Evolutionary conservation across 2,329 filamentous ascomycete genomes (phyloP).

Genomic region (Fusarium albosuccineum): DNA sequence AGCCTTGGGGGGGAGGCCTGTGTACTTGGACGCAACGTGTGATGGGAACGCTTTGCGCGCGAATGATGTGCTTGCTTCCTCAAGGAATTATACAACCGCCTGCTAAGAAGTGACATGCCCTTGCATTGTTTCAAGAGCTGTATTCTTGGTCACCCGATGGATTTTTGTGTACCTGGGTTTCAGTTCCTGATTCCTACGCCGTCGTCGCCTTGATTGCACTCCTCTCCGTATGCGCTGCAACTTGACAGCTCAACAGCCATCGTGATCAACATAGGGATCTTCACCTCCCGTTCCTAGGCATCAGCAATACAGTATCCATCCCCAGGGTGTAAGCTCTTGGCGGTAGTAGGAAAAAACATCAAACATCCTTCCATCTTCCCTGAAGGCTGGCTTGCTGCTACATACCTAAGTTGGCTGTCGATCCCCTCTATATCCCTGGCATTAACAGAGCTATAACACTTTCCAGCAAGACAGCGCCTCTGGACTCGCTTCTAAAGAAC

Average conservation of each 20-base stretch:
- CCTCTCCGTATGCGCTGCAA: constrained; percentile 8
- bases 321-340: constrained; percentile 26
- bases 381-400: too few relatives aligned
- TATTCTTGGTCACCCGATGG: constrained; percentile 16
- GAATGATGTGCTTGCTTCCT: constrained; percentile 19
- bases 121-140: constrained; percentile 25
- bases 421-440: constrained; percentile 31
- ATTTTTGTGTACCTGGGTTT: constrained; percentile 1
- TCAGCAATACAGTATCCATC: constrained; percentile 10
- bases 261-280: constrained; percentile 33
- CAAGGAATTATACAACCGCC: constrained; percentile 3
- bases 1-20: background rate
- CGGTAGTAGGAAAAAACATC: constrained; percentile 32
- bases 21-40: constrained; percentile 16
- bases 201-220: constrained; percentile 4
- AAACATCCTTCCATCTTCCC: constrained; percentile 8
- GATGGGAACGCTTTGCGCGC: constrained; percentile 5
- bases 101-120: background rate
- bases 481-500: constrained; percentile 30
- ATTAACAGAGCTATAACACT: constrained; percentile 27
- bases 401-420: constrained; percentile 29
- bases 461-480: background rate
- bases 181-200: constrained; percentile 21
- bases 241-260: constrained; percentile 7
- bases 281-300: constrained; percentile 23